Base-by-base conservation (phyloP, 805 yeast species). In the Candida tibetensis region DNA sequence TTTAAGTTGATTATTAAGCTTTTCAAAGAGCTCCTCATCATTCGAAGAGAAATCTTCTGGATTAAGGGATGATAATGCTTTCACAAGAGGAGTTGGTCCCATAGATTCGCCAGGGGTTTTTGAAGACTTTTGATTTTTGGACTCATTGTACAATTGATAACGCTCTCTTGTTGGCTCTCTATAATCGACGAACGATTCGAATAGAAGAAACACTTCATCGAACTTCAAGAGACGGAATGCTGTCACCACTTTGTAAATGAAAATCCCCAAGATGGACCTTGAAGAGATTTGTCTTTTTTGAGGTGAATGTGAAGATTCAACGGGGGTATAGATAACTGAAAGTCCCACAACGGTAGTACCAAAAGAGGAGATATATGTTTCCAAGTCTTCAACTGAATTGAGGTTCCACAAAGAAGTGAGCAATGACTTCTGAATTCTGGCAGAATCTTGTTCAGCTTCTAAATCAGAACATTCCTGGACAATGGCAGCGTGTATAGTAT, bases 321-420 rank as follows among this genome's bases (percentile, higher is more conserved):
- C 25, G 6, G 28, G 26, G 5, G 28, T 39, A 8, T 27, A 34
- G 8, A 51, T 44, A 5, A 34, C 34, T 10, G 40, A 28, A 4
- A 49, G 47, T 3, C 40, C 46, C 28, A 44, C 48, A 1, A 53
- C 39, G 5, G 34, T 22, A 4, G 30, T 38, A 25, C 33, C 42
- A 2, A 49, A 35, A 3, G 39, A 41, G 9, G 40, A 36, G 5
- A 55, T 46, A 44, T 64, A 68, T 2, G 65, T 50, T 42, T 72
- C 72, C 27, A 80, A 58, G 3, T 60, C 57, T 42, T 80, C 84
- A 12, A 77, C 61, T 0, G 77, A 66, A 13, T 65, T 52, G 32
- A 80, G 57, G 1, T 57, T 50, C 82, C 83, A 78, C 19, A 41
- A 26, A 21, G 30, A 35, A 12, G 31, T 27, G 17, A 41, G 18